Base-by-base conservation (phyloP, 352 stramenopile species). In the Thalassiosira hispida region DNA sequence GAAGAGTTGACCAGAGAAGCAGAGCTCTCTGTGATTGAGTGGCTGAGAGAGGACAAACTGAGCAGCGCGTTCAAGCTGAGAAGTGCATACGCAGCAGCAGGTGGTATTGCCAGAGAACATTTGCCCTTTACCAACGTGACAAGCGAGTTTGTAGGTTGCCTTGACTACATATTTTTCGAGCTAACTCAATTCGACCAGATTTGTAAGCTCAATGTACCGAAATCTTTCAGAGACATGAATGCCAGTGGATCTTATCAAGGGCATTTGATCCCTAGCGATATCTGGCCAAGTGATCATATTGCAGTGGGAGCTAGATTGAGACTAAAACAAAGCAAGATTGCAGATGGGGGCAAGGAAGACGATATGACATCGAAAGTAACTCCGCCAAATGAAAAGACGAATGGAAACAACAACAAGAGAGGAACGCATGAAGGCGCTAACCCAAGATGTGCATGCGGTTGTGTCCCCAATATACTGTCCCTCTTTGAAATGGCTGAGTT, bases 401-500 rank as follows among this genome's bases (percentile, higher is more conserved):
- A 75, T 47, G 49, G 14, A 18, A 29, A 20, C 35, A 68, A 69
- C 57, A 23, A 55, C 23, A 56, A 62, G 23, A 70, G 53, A 59
- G 33, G 12, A 62, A 60, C 5, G 14, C 51, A 27, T 49, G 55
- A 18, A n/a, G 64, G 2, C 38, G 53, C 7, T 0, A 27, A 44
- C 51, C 23, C 64, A 20, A 57, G 67, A 77, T 93, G 88, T 73
- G 73, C 3, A 42, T 92, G 86, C 79, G 88, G 88, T 9, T 93
- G 88, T 72, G 71, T 93, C 40, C 88, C 88, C 27, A 63, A 79
- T 4, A 79, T 91, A n/a, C 65, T 82, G 11, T 92, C 86, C 9
- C 57, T 93, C 0, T 91, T 92, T 82, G 84, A 93, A 79, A 92
- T 93, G 88, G 88, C 88, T 22, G 86, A 92, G 55, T 47, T 92